Percentiles rank a stretch among this genome's conserved stretches.
phyloP scores from a whole-genome alignment of 176 grass and related monocot species.

The Carex scoparia region DNA sequence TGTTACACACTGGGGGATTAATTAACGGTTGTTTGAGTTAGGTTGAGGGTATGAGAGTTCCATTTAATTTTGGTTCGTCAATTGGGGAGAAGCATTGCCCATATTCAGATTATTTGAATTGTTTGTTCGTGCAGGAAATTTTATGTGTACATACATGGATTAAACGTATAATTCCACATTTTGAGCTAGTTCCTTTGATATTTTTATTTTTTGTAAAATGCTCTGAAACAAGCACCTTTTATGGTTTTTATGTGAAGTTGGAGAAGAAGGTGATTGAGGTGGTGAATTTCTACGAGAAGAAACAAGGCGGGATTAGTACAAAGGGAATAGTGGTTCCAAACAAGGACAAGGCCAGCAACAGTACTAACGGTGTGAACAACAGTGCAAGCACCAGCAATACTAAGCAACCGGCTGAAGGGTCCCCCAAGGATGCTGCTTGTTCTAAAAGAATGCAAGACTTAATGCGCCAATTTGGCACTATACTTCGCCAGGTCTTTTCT shows the following conservation, averaged over 20 bases:
- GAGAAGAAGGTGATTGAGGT: conserved; percentile 25
- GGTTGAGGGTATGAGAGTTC: neutral
- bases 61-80: neutral
- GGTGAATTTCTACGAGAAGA: conserved; percentile 24
- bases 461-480: conserved; percentile 52
- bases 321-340: neutral
- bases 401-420: neutral
- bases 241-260: conserved; percentile 1
- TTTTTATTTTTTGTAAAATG: neutral
- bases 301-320: neutral
- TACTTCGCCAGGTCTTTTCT: conserved; percentile 62
- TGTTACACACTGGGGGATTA: neutral
- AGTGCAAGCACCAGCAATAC: conserved; percentile 7
- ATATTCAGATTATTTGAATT: neutral
- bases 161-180: neutral
- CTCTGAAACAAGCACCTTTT: neutral
- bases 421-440: conserved; percentile 27
- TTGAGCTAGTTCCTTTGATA: neutral
- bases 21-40: neutral
- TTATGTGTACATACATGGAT: neutral
- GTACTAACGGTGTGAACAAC: neutral
- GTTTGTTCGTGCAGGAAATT: neutral
- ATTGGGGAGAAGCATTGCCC: neutral
- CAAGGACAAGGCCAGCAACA: conserved; percentile 21
- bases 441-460: conserved; percentile 64